phyloP scores from a whole-genome alignment of 495 filamentous ascomycete species.

The Cryomyces antarcticus region DNA sequence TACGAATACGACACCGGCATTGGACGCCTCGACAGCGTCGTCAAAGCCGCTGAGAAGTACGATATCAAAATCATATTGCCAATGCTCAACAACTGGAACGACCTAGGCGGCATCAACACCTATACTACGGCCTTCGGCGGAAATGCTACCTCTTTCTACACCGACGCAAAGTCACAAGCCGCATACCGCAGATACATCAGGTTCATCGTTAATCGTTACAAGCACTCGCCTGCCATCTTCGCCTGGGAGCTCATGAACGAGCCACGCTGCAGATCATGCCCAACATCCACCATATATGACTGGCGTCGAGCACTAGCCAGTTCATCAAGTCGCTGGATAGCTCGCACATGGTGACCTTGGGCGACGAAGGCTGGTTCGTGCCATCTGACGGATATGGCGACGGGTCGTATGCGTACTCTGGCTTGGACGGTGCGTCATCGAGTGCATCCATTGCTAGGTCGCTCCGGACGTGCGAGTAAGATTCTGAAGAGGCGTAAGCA shows the following conservation, averaged over 20 bases:
- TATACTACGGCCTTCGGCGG: conserved; percentile 3
- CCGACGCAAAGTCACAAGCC: conserved; percentile 29
- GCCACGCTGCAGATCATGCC: conserved; percentile 43
- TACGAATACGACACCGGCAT: conserved; percentile 6
- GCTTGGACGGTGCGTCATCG: neutral
- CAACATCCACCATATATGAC: conserved; percentile 28
- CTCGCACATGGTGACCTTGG: conserved; percentile 46
- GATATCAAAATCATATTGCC: conserved; percentile 4
- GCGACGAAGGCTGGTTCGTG: conserved; percentile 27
- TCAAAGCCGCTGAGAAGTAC: conserved; percentile 1
- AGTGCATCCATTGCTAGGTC: too few species aligned
- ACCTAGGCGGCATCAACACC: conserved; percentile 7
- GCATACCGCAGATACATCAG: conserved; percentile 44
- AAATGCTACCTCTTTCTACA: conserved; percentile 22
- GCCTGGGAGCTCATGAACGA: conserved; percentile 59
- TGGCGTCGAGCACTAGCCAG: conserved; percentile 36
- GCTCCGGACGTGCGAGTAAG: too few species aligned
- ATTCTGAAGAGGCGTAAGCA: too few species aligned
- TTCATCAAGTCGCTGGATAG: conserved; percentile 46
- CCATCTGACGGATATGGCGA: neutral
- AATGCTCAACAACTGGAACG: conserved; percentile 9
- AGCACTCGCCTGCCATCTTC: conserved; percentile 35
- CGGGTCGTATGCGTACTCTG: conserved; percentile 3
- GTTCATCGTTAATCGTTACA: conserved; percentile 40
- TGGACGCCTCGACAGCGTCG: conserved; percentile 6